Percentiles rank a stretch among this genome's conserved stretches.
Conservation (phyloP, 2,329 filamentous ascomycete species). For the Emydomyces testavorans region DNA sequence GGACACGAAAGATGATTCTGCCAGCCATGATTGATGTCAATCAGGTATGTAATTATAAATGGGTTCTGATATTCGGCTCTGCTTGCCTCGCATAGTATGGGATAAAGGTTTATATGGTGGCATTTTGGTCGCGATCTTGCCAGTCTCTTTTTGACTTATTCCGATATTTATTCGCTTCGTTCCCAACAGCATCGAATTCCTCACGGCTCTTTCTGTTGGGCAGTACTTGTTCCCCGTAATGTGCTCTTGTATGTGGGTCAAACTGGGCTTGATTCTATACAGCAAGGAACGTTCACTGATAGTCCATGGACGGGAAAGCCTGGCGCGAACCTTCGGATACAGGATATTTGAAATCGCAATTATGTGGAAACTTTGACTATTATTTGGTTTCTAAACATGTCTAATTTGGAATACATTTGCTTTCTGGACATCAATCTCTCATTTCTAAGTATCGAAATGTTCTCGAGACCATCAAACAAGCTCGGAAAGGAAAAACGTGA, state of each 20-base stretch:
- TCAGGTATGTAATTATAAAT: not conserved
- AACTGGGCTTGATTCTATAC: not conserved
- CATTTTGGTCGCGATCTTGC: conserved; percentile 3
- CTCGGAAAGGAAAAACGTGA: not conserved
- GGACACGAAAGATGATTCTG: not conserved
- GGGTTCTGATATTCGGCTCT: not conserved
- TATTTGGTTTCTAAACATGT: not conserved
- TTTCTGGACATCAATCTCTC: not conserved
- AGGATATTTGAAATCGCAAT: not conserved
- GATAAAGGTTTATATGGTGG: conserved; percentile 4
- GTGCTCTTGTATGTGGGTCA: not conserved
- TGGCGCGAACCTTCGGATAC: too few relatives aligned
- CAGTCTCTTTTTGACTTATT: not conserved
- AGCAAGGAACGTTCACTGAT: not conserved
- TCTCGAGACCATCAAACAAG: not conserved
- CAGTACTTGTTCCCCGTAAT: not conserved
- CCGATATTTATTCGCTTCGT: not conserved
- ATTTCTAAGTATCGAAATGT: not conserved
- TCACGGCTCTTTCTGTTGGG: not conserved
- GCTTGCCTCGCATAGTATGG: conserved; percentile 4
- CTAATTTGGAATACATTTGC: not conserved
- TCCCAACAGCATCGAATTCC: not conserved
- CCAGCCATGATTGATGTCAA: not conserved
- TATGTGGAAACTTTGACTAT: not conserved
- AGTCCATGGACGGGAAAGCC: too few relatives aligned